phyloP scores from a whole-genome alignment of 2,329 filamentous ascomycete genomes.

The Graphilbum sp. region DNA sequence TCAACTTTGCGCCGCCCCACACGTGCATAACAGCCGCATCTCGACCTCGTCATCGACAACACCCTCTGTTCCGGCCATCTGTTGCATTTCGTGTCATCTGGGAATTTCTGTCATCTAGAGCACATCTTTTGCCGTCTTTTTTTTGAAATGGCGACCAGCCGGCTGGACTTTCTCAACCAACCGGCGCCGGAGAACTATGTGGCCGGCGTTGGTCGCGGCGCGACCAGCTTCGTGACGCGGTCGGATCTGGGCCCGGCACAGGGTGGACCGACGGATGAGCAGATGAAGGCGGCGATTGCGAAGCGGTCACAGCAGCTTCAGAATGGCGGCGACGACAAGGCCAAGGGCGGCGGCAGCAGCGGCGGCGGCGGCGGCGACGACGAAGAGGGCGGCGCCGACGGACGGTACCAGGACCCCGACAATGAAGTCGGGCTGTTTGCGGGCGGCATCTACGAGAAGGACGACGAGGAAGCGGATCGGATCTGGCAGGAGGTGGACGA shows the following conservation, averaged over 20 bases:
- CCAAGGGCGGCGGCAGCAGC: slow-evolving; percentile 38
- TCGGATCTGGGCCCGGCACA: slow-evolving; percentile 90
- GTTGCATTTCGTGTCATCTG: too few species aligned
- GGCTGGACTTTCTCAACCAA: slow-evolving; percentile 66
- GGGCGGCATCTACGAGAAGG: slow-evolving; percentile 88
- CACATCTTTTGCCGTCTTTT: too few species aligned
- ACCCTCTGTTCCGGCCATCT: too few species aligned
- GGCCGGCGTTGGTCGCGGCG: slow-evolving; percentile 90
- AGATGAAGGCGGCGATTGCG: slow-evolving; percentile 93
- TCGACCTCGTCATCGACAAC: too few species aligned
- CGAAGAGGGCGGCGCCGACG: slow-evolving; percentile 46
- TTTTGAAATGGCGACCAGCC: background rate
- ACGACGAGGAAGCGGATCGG: slow-evolving; percentile 92
- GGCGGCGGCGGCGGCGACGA: slow-evolving; percentile 38
- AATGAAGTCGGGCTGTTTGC: slow-evolving; percentile 95
- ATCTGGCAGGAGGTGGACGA: slow-evolving; percentile 95
- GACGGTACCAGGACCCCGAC: slow-evolving; percentile 86
- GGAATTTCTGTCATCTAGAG: too few species aligned
- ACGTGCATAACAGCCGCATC: too few species aligned
- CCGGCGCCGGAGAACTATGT: slow-evolving; percentile 79
- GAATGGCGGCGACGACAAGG: slow-evolving; percentile 38
- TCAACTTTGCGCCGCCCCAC: too few species aligned
- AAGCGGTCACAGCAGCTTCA: slow-evolving; percentile 75
- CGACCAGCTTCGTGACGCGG: slow-evolving; percentile 93
- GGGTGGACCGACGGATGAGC: slow-evolving; percentile 90